These are phyloP conservation scores for Pythium apleroticum DNA, from an alignment of 352 stramenopile species.

Conservation along the genomic window DNA sequence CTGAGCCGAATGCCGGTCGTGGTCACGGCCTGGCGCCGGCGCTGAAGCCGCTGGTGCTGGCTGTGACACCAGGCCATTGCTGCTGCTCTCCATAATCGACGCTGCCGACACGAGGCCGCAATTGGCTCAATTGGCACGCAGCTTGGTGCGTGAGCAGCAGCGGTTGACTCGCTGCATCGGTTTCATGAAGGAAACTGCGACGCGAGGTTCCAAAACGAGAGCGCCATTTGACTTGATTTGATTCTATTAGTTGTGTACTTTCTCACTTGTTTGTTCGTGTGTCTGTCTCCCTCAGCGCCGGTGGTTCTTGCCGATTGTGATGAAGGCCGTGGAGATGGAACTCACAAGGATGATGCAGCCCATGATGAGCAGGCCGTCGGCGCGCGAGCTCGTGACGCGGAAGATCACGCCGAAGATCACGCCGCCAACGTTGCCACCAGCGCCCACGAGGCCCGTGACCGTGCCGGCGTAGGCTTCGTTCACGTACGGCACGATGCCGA, in stretches of 20 bases:
- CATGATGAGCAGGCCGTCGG: conserved; percentile 53
- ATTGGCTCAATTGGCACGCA: background rate
- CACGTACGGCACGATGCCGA: conserved; percentile 74
- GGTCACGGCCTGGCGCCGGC: background rate
- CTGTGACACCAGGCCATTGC: background rate
- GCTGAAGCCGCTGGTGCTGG: background rate
- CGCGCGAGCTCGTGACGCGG: conserved; percentile 31
- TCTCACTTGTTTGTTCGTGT: too few relatives aligned
- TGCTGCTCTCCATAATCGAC: background rate
- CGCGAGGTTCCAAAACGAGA: background rate
- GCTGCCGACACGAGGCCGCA: background rate
- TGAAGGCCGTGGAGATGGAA: conserved; percentile 42
- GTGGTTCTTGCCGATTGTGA: conserved; percentile 44
- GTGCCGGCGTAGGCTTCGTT: conserved; percentile 66
- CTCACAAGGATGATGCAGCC: conserved; percentile 56
- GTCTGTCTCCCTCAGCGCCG: background rate
- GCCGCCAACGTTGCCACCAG: conserved; percentile 64
- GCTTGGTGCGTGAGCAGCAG: background rate
- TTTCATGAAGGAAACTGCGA: background rate
- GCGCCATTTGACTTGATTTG: background rate
- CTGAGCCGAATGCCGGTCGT: conserved; percentile 7
- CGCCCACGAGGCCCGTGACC: conserved; percentile 64
- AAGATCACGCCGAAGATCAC: conserved; percentile 79
- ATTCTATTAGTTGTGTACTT: background rate
- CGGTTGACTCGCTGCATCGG: background rate